Conservation (phyloP, 2,329 filamentous ascomycete genomes). For the Ophiostoma sp. region DNA sequence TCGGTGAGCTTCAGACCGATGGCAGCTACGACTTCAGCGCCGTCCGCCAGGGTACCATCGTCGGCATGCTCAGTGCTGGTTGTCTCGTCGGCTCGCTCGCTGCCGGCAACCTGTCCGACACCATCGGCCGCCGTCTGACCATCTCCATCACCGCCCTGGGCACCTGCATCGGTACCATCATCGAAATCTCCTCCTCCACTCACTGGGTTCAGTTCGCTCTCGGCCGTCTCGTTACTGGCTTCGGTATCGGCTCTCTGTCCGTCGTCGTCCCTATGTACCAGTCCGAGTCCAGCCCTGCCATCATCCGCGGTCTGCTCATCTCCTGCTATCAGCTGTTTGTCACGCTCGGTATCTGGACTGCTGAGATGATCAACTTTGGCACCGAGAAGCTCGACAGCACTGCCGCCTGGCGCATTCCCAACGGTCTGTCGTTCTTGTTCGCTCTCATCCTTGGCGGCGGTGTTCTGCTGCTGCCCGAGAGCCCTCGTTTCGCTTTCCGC, state of each 20-base stretch:
- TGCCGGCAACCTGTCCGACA: conserved; percentile 5
- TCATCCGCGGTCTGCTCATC: conserved; percentile 61
- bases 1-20: background rate
- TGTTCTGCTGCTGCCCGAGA: conserved; percentile 65
- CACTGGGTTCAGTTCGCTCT: conserved; percentile 62
- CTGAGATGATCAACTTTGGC: conserved; percentile 60
- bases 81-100: conserved; percentile 8
- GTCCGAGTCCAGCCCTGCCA: conserved; percentile 62
- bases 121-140: conserved; percentile 55
- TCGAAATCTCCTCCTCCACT: conserved; percentile 53
- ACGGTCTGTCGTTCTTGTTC: conserved; percentile 62
- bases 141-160: conserved; percentile 59
- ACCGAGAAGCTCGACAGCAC: conserved; percentile 50
- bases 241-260: conserved; percentile 66
- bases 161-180: conserved; percentile 60
- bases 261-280: conserved; percentile 69
- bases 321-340: conserved; percentile 67
- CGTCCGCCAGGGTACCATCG: conserved; percentile 12
- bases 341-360: conserved; percentile 65
- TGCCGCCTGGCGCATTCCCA: conserved; percentile 58
- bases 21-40: conserved; percentile 6
- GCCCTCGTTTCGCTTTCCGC: conserved; percentile 67
- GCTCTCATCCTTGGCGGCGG: conserved; percentile 60
- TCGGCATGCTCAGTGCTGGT: conserved; percentile 11
- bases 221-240: conserved; percentile 59